Base-by-base conservation (phyloP, 345 rosid species). In the Isatis tinctoria region DNA sequence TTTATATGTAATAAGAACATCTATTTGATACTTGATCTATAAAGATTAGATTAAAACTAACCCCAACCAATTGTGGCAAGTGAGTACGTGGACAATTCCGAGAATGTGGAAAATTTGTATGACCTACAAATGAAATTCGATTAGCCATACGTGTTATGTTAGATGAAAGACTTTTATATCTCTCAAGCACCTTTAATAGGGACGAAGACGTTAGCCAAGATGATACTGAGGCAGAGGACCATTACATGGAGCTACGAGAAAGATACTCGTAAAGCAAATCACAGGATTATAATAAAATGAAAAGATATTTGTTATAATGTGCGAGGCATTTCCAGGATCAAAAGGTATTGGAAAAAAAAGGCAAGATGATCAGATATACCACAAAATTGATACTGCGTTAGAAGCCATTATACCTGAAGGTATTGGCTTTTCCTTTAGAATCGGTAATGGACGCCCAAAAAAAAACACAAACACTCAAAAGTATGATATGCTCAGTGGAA, bases 371-470 rank as follows among this genome's bases (percentile, higher is more conserved):
- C 93, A 86, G 98, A 92, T 90, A 82, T 5, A 74, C 94, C 92
- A 85, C 88, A 3, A 1, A 20, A 6, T 14, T 59, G 2, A 40
- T 90, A 9, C 88, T 0, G 97, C 90, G 85, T 77, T 41, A 90
- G 85, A 40, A 65, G 95, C 98, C 97, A 93, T 93, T 93, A 90
- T 62, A 49, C 88, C 93, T 48, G 37, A 85, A 86, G 85, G 84
- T 86, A 90, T 69, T 0, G 32, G 33, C 0, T 26, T 48, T 0
- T 90, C 88, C 86, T 36, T 62, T 83, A 83, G 88, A 87, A 90
- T 86, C 88, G 96, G 96, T 87, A 88, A 87, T 81, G 88, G 93
- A 81, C 83, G 98, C 88, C 39, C n/a, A n/a, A n/a, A 47, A 17
- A 18, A 48, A 0, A 13, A 14, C 1, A 5, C 1, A 3, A n/a